Conservation (phyloP, 352 stramenopile genomes). For the Globisporangium yorkense region DNA sequence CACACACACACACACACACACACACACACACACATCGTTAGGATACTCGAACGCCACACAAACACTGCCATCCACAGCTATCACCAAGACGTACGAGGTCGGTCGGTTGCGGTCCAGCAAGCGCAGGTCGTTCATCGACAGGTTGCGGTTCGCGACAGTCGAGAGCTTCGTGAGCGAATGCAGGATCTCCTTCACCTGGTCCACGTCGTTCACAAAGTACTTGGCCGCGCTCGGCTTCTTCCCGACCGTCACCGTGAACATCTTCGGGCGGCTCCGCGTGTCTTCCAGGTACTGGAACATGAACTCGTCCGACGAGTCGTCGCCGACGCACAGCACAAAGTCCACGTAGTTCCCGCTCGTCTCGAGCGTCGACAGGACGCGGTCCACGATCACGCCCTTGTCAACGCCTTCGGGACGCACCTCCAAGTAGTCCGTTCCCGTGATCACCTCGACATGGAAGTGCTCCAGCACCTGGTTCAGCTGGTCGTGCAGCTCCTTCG, state of each 20-base stretch:
- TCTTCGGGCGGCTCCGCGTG: conserved; percentile 50
- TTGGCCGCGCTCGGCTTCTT: conserved; percentile 97
- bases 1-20: not conserved
- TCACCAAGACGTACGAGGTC: conserved; percentile 29
- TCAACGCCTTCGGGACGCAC: conserved; percentile 97
- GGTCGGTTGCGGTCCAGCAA: conserved; percentile 52
- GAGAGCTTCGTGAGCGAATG: conserved; percentile 83
- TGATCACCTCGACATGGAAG: conserved; percentile 95
- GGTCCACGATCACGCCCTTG: conserved; percentile 97
- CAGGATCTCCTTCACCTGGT: conserved; percentile 94
- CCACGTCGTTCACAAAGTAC: conserved; percentile 97
- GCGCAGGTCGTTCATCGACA: conserved; percentile 82
- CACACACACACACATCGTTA: not conserved
- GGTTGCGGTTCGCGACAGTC: conserved; percentile 75
- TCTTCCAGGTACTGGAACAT: conserved; percentile 94
- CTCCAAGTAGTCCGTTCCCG: conserved; percentile 84
- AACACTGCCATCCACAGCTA: not conserved
- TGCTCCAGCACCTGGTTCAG: conserved; percentile 92
- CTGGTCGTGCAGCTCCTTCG: conserved; percentile 98
- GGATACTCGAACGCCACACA: not conserved
- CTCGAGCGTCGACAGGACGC: conserved; percentile 91
- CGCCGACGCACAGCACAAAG: conserved; percentile 96
- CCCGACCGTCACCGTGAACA: conserved; percentile 96
- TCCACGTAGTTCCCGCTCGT: conserved; percentile 83
- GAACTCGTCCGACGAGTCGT: conserved; percentile 98